Evolutionary conservation across 2,329 filamentous ascomycete genomes (phyloP).

Genomic region (Stachybotrys echinatus): DNA sequence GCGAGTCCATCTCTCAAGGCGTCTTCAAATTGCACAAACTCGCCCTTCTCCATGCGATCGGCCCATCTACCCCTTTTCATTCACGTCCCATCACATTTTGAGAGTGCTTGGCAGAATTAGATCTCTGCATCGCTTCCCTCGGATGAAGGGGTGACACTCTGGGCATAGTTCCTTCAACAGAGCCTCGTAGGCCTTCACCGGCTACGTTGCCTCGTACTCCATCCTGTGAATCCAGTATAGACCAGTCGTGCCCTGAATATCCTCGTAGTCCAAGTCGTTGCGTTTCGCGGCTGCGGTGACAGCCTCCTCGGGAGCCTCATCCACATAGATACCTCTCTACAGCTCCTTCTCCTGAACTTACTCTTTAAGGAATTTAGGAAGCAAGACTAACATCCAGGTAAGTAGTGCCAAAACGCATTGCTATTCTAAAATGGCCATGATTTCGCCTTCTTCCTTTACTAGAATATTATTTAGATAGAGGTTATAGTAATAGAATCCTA

Average conservation of each 20-base stretch:
- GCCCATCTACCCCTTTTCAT: constrained; percentile 5
- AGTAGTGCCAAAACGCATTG: constrained; percentile 35
- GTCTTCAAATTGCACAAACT: constrained; percentile 5
- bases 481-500: constrained; percentile 28
- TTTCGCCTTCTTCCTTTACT: constrained; percentile 25
- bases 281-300: not conserved
- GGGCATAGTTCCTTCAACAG: constrained; percentile 24
- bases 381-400: constrained; percentile 26
- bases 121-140: constrained; percentile 18
- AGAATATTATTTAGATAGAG: constrained; percentile 33
- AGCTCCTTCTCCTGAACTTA: constrained; percentile 22
- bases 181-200: constrained; percentile 23
- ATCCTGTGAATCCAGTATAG: constrained; percentile 34
- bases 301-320: constrained; percentile 15
- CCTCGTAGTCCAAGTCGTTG: constrained; percentile 15
- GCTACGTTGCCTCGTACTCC: constrained; percentile 33
- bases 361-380: constrained; percentile 27
- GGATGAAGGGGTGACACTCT: constrained; percentile 19
- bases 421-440: constrained; percentile 36
- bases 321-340: constrained; percentile 19
- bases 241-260: constrained; percentile 30
- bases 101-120: constrained; percentile 22
- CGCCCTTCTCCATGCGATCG: constrained; percentile 6
- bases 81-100: constrained; percentile 6
- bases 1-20: too few relatives aligned